Evolutionary conservation across 2,329 filamentous ascomycete genomes (phyloP), one percentile per base, ranked within the genome.

Genomic region (Botrytis medusae): DNA sequence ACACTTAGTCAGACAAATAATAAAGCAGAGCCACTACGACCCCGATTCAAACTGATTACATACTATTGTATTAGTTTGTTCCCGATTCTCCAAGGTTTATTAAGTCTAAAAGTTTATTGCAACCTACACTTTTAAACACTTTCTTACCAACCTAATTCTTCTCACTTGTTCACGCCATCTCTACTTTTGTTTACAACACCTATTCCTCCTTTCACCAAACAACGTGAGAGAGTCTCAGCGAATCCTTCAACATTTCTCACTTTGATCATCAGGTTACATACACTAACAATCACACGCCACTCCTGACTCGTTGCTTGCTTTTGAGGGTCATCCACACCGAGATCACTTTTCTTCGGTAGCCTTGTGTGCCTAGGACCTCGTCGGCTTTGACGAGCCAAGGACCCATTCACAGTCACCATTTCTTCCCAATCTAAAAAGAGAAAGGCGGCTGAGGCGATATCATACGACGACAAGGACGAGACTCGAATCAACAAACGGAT

Each of bases 381-480:
- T 78, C 77, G 71, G 54, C 68, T 73, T 69, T 75, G 76, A 77
- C 76, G 76, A 78, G 75, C 78, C 48, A 71, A 78, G 75, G 74
- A 76, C 76, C 68, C 40, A 32, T 72, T 72, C 70, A 69, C 64
- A 75, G 79, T 77, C 86, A 87, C 82, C 81, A 87, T 86, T 86
- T 84, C 85, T 84, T 84, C 86, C 79, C 82, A 81, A 80, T 82
- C 82, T 73, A 86, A 82, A 78, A 87, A 87, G 81, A 83, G 86
- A 80, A 87, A 86, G 83, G 86, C 85, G 81, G 82, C 82, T 81
- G 85, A 86, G 82, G 83, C 78, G 77, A 79, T 79, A 77, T 74
- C 74, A 78, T 75, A 78, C 75, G 76, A 77, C 73, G 76, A 82
- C 78, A 81, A 82, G 75, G 73, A 77, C 76, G 73, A 79, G 76